These are phyloP conservation scores for Gnaphalium uliginosum DNA, from an alignment of 129 eudicot species.

Conservation along the genomic window DNA sequence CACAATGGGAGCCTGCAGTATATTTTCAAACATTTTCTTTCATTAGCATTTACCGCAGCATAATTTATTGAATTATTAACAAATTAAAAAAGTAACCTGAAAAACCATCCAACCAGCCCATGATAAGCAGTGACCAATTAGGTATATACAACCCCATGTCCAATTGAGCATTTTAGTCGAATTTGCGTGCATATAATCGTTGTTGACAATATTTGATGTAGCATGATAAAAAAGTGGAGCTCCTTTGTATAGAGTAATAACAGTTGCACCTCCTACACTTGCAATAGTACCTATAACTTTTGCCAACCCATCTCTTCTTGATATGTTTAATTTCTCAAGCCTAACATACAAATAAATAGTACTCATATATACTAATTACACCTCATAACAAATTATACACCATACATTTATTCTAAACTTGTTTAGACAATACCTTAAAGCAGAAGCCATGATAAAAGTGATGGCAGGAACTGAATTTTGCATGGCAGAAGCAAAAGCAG, in stretches of 20 bases:
- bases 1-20: slow-evolving; percentile 78
- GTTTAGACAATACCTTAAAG: slow-evolving; percentile 44
- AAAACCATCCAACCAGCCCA: slow-evolving; percentile 98
- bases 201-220: slow-evolving; percentile 20
- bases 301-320: slow-evolving; percentile 70
- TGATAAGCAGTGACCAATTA: slow-evolving; percentile 79
- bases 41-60: neutral
- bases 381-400: neutral
- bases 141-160: slow-evolving; percentile 83
- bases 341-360: slow-evolving; percentile 30
- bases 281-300: slow-evolving; percentile 76
- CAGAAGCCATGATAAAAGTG: slow-evolving; percentile 86
- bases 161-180: slow-evolving; percentile 48
- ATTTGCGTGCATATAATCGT: slow-evolving; percentile 30
- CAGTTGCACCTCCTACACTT: slow-evolving; percentile 82
- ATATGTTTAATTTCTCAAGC: slow-evolving; percentile 55
- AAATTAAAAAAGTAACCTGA: slow-evolving; percentile 48
- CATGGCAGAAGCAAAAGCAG: slow-evolving; percentile 91
- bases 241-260: slow-evolving; percentile 80
- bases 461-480: slow-evolving; percentile 94
- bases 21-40: slow-evolving; percentile 8
- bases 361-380: neutral
- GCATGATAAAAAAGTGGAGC: slow-evolving; percentile 54
- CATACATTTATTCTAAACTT: neutral
- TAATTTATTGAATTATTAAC: neutral